Evolutionary conservation across 345 rosid species (phyloP), one percentile per base, ranked within the genome.

Genomic region (Populus davidiana): DNA sequence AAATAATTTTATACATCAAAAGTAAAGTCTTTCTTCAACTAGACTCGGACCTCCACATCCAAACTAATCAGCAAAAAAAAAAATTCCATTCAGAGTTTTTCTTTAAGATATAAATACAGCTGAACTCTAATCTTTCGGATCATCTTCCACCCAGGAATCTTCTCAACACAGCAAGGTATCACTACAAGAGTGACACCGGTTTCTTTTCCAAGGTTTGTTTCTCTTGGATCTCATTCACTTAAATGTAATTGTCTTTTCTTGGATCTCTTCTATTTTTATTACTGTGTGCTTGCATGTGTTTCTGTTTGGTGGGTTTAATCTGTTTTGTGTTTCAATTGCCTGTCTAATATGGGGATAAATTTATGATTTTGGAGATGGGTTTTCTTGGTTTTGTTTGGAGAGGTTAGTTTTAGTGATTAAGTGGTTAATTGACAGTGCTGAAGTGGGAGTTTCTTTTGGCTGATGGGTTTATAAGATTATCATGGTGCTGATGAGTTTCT

Each of bases 141-240:
- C 59, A 59, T 70, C 61, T 52, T n/a, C 23, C 59, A 5, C 59
- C 59, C 23, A 29, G 74, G 43, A 71, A 50, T 71, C 63, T 50
- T 63, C 9, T 31, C 54, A 5, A 13, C 11, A n/a, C 14, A n/a
- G 63, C 38, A 50, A 18, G 10, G 29, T 29, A 59, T 21, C 47
- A 1, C n/a, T 27, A 33, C 43, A 38, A 39, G 47, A 69, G 29
- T 41, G 8, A n/a, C 12, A 4, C 16, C 4, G 27, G 62, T 59
- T 59, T 59, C 63, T 59, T 59, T n/a, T 43, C 25, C 43, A 69
- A 70, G 73, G 73, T 70, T 70, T 72, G 65, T 70, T 69, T 69
- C 29, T n/a, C 31, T 43, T 23, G 72, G 72, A 69, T 69, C 72
- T 69, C 54, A 23, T 7, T 68, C 52, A 20, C 31, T 23, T 21